A percentile compares a stretch with the other conserved stretches of the same genome.
phyloP scores from a whole-genome alignment of 768 basidiomycete genomes.

The Sarcodon aspratus region DNA sequence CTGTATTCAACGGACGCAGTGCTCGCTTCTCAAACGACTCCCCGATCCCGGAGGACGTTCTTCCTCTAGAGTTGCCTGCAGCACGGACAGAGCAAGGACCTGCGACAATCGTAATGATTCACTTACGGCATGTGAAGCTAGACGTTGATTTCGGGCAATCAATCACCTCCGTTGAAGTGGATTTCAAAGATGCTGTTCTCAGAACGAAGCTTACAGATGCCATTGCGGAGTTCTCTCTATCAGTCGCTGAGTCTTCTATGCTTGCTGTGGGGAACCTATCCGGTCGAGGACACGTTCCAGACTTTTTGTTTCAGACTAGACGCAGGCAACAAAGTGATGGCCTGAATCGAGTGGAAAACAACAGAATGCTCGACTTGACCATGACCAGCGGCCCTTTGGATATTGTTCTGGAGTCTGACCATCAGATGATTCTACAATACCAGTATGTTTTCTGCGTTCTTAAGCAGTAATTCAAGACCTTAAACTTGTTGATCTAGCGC shows the following conservation, averaged over 20 bases:
- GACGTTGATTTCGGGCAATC: slow-evolving; percentile 80
- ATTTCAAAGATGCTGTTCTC: slow-evolving; percentile 50
- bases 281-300: slow-evolving; percentile 53
- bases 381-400: slow-evolving; percentile 66
- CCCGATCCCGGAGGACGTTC: slow-evolving; percentile 12
- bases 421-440: slow-evolving; percentile 63
- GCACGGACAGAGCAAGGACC: slow-evolving; percentile 29
- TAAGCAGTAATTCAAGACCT: not conserved
- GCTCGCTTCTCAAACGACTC: slow-evolving; percentile 34
- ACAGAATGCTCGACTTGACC: slow-evolving; percentile 53
- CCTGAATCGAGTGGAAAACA: slow-evolving; percentile 12
- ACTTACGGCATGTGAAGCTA: slow-evolving; percentile 62
- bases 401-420: slow-evolving; percentile 63
- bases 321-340: slow-evolving; percentile 35
- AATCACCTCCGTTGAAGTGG: slow-evolving; percentile 60
- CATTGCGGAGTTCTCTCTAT: slow-evolving; percentile 53
- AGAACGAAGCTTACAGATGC: slow-evolving; percentile 55
- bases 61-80: slow-evolving; percentile 11
- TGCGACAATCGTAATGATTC: slow-evolving; percentile 52
- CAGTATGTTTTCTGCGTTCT: slow-evolving; percentile 33
- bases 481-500: slow-evolving; percentile 32
- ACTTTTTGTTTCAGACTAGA: slow-evolving; percentile 67
- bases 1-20: slow-evolving; percentile 22
- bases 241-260: slow-evolving; percentile 41
- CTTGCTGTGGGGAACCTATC: slow-evolving; percentile 60